A percentile compares a stretch with the other conserved stretches of the same genome.
These are phyloP conservation scores for Citrus australasica DNA, from an alignment of 345 rosid species.

Conservation along the genomic window DNA sequence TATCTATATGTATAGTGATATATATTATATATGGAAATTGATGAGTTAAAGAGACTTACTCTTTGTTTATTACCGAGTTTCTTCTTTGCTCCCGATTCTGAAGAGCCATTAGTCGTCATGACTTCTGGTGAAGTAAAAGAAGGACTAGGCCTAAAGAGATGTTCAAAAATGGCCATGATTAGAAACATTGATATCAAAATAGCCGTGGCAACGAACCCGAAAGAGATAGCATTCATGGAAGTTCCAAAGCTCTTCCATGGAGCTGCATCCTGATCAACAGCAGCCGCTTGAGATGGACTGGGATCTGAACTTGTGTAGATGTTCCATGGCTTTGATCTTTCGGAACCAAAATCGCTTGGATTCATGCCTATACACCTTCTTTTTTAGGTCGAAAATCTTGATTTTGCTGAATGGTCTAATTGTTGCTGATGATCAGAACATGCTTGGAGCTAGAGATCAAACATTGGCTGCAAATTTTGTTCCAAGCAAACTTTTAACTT, in stretches of 20 bases:
- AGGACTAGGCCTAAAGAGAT: slow-evolving; percentile 68
- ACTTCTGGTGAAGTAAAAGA: slow-evolving; percentile 53
- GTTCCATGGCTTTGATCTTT: slow-evolving; percentile 55
- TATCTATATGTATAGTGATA: no score
- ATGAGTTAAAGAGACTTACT: slow-evolving; percentile 29
- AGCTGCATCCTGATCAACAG: slow-evolving; percentile 31
- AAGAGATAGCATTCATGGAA: slow-evolving; percentile 77
- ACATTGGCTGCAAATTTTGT: neutral
- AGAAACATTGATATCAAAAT: slow-evolving; percentile 85
- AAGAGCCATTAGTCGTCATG: slow-evolving; percentile 11
- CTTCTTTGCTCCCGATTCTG: slow-evolving; percentile 23
- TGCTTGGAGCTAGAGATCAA: neutral
- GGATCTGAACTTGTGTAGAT: slow-evolving; percentile 45
- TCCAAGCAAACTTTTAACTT: neutral
- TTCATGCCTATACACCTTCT: neutral
- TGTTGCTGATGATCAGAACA: slow-evolving; percentile 6
- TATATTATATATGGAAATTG: neutral
- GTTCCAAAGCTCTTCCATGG: slow-evolving; percentile 69
- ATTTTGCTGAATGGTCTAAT: neutral
- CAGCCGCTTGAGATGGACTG: slow-evolving; percentile 27
- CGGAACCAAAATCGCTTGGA: slow-evolving; percentile 52
- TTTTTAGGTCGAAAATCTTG: neutral
- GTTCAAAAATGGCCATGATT: slow-evolving; percentile 93
- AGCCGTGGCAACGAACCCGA: slow-evolving; percentile 95
- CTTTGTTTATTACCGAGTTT: slow-evolving; percentile 40